Conservation (phyloP, 129 eudicot genomes). For the Tagetes erecta region DNA sequence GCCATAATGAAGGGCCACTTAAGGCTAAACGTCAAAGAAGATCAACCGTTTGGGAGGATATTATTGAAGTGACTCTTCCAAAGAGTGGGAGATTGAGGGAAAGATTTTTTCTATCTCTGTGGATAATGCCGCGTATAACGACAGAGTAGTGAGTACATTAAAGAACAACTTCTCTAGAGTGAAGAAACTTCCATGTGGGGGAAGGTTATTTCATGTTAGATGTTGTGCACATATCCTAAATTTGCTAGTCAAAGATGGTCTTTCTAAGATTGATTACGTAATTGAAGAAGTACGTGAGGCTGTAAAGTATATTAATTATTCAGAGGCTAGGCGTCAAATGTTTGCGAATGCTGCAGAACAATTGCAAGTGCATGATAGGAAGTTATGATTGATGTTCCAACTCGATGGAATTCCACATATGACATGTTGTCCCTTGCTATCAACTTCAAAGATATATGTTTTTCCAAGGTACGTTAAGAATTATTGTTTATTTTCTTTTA, state of each 20-base stretch:
- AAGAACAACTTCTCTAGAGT: background rate
- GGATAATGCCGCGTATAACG: constrained; percentile 10
- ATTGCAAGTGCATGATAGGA: background rate
- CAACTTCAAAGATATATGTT: no score
- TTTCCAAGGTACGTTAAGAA: no score
- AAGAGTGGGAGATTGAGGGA: constrained; percentile 7
- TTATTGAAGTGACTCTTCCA: background rate
- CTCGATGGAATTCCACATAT: background rate
- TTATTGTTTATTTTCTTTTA: no score
- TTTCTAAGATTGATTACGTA: background rate
- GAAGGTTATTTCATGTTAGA: constrained; percentile 9
- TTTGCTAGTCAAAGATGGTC: constrained; percentile 15
- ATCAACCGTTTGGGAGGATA: background rate
- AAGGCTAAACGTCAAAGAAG: background rate
- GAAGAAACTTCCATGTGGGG: constrained; percentile 14
- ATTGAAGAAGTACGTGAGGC: constrained; percentile 18
- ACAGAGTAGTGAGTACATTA: background rate
- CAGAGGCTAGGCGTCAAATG: constrained; percentile 4
- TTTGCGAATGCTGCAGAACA: background rate
- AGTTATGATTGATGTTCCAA: background rate
- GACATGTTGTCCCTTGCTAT: no score
- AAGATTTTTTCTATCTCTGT: background rate
- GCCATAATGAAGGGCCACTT: background rate
- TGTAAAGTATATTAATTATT: constrained; percentile 5
- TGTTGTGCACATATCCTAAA: constrained; percentile 8